A percentile compares a stretch with the other conserved stretches of the same genome.
phyloP scores from a whole-genome alignment of 176 grass and related monocot species.

The Rhynchospora pubera region DNA sequence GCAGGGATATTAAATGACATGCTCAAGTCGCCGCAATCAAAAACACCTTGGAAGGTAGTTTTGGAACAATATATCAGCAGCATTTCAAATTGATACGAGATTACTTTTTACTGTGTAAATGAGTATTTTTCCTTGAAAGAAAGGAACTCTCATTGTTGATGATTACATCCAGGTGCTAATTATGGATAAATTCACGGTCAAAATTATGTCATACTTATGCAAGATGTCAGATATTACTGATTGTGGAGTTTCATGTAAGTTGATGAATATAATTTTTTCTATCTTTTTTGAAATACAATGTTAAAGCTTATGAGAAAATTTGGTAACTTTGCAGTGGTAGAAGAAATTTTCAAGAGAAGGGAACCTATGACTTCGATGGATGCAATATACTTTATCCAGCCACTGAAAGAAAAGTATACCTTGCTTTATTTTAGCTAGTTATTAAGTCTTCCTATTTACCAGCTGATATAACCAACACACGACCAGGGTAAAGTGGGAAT shows the following conservation, averaged over 20 bases:
- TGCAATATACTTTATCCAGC: conserved; percentile 91
- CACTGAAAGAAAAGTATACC: conserved; percentile 90
- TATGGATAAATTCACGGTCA: conserved; percentile 95
- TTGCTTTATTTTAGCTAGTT: neutral
- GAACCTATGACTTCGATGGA: conserved; percentile 95
- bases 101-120: neutral
- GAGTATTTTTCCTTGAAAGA: neutral
- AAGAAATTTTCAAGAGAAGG: conserved; percentile 95
- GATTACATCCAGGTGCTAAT: conserved; percentile 65
- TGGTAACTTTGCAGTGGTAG: conserved; percentile 56
- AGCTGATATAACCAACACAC: neutral
- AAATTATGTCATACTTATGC: conserved; percentile 76
- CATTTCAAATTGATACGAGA: neutral
- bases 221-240: conserved; percentile 98
- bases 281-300: conserved; percentile 4
- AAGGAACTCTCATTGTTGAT: neutral
- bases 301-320: neutral
- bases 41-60: conserved; percentile 76
- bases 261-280: neutral
- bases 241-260: conserved; percentile 77
- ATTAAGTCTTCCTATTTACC: neutral
- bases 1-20: conserved; percentile 74
- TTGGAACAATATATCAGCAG: neutral
- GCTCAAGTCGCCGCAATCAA: conserved; percentile 60
- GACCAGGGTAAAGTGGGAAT: neutral